A percentile compares a stretch with the other conserved stretches of the same genome.
These are phyloP conservation scores for Penicillium sp. DNA, from an alignment of 2,329 filamentous ascomycete species.

Conservation along the genomic window DNA sequence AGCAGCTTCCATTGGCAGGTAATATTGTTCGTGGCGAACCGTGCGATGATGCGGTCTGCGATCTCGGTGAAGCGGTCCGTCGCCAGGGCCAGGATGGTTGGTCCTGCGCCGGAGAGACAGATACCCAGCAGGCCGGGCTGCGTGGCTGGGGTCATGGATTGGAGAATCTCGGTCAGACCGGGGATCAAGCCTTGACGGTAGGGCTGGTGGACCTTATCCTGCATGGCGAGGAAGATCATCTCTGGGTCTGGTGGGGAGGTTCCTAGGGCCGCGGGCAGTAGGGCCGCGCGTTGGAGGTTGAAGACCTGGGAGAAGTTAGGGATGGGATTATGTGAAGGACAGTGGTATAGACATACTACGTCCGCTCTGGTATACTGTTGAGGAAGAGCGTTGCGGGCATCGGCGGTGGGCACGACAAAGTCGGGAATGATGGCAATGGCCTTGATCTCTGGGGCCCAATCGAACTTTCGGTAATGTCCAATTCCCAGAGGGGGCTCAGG, in stretches of 20 bases:
- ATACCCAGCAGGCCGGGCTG: slow-evolving; percentile 91
- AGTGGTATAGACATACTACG: slow-evolving; percentile 65
- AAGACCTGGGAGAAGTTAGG: slow-evolving; percentile 57
- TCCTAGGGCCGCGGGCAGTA: slow-evolving; percentile 86
- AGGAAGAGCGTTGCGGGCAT: slow-evolving; percentile 84
- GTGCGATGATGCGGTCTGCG: slow-evolving; percentile 74
- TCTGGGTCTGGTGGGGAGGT: slow-evolving; percentile 88
- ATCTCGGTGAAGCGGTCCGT: slow-evolving; percentile 89
- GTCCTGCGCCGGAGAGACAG: slow-evolving; percentile 91
- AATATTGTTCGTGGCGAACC: slow-evolving; percentile 69
- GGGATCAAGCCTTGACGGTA: slow-evolving; percentile 92
- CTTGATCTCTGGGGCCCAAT: slow-evolving; percentile 93
- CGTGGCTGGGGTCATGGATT: slow-evolving; percentile 84
- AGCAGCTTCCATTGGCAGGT: slow-evolving; percentile 84
- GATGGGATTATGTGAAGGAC: not conserved
- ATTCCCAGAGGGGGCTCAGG: slow-evolving; percentile 90
- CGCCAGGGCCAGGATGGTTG: slow-evolving; percentile 90
- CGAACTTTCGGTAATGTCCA: slow-evolving; percentile 94
- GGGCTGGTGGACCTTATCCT: slow-evolving; percentile 96
- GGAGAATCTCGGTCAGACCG: slow-evolving; percentile 85
- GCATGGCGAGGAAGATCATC: slow-evolving; percentile 97
- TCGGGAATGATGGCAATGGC: slow-evolving; percentile 94
- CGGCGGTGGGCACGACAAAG: slow-evolving; percentile 93
- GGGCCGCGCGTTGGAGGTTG: slow-evolving; percentile 91
- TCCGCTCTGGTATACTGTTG: slow-evolving; percentile 77